Evolutionary conservation across 2,329 filamentous ascomycete species (phyloP).

Genomic region (Stylonectria norvegica): DNA sequence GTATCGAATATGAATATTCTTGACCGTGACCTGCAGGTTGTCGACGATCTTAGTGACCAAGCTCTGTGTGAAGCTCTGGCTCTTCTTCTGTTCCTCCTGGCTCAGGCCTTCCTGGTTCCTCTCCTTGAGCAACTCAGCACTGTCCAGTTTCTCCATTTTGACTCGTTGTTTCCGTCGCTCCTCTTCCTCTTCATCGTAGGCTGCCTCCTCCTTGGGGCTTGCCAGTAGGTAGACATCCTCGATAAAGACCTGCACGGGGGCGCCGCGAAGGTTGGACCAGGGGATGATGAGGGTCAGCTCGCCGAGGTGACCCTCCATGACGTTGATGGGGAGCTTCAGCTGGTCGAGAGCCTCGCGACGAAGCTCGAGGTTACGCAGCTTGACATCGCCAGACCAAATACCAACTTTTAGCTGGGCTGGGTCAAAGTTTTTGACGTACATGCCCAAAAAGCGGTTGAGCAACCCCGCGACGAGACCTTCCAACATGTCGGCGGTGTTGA

Average conservation of each 20-base stretch:
- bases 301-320: constrained; percentile 90
- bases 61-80: constrained; percentile 95
- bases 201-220: constrained; percentile 90
- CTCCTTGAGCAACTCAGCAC: constrained; percentile 90
- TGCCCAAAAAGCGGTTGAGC: constrained; percentile 98
- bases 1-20: constrained; percentile 97
- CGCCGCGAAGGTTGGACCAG: constrained; percentile 93
- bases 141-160: constrained; percentile 98
- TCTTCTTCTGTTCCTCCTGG: constrained; percentile 93
- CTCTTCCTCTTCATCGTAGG: constrained; percentile 91
- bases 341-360: constrained; percentile 95
- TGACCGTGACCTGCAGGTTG: constrained; percentile 95
- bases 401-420: constrained; percentile 96
- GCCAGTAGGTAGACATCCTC: constrained; percentile 96
- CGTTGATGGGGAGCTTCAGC: constrained; percentile 92
- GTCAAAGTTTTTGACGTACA: constrained; percentile 99
- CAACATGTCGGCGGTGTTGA: constrained; percentile 68
- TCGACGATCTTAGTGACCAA: constrained; percentile 95
- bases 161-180: constrained; percentile 80
- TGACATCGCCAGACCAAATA: constrained; percentile 98
- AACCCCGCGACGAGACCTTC: constrained; percentile 95
- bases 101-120: constrained; percentile 89
- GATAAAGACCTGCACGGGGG: constrained; percentile 91
- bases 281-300: constrained; percentile 90
- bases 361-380: constrained; percentile 86